Percentiles rank a stretch among this genome's conserved stretches.
Evolutionary conservation across 176 grass and related monocot genomes (phyloP).

Genomic region (Raddia distichophylla): DNA sequence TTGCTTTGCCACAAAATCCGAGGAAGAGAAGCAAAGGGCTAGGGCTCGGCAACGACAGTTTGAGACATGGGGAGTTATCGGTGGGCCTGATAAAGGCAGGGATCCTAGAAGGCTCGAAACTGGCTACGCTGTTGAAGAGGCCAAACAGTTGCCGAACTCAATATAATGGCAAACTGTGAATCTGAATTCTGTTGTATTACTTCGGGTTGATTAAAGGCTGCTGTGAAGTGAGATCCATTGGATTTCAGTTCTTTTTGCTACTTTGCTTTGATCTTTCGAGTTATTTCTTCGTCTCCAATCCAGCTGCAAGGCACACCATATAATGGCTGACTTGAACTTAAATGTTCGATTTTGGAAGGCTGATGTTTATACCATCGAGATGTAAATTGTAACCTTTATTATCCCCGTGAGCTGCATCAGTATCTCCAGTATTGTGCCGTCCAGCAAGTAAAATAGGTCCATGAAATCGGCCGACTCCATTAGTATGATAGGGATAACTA

Average conservation of each 20-base stretch:
- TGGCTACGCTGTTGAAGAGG: neutral
- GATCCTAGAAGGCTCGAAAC: constrained; percentile 24
- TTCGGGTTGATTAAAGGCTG: neutral
- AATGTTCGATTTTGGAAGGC: neutral
- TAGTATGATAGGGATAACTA: neutral
- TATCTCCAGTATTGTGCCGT: neutral
- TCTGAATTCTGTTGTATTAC: neutral
- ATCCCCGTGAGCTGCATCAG: neutral
- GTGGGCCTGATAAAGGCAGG: constrained; percentile 86
- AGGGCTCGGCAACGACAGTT: constrained; percentile 85
- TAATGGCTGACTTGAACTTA: neutral
- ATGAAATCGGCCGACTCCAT: too few relatives aligned
- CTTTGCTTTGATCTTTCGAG: neutral
- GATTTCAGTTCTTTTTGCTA: neutral
- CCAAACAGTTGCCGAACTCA: constrained; percentile 26
- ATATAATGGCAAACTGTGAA: neutral
- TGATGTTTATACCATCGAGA: constrained; percentile 14
- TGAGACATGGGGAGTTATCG: constrained; percentile 78
- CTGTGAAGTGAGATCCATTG: neutral
- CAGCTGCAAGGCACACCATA: neutral
- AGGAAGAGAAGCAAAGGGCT: constrained; percentile 83
- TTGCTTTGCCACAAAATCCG: constrained; percentile 69
- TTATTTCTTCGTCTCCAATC: neutral
- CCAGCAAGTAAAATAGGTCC: neutral
- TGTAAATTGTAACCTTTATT: constrained; percentile 12